Base-by-base conservation (phyloP, 129 eudicot genomes). In the Scalesia atractyloides region DNA sequence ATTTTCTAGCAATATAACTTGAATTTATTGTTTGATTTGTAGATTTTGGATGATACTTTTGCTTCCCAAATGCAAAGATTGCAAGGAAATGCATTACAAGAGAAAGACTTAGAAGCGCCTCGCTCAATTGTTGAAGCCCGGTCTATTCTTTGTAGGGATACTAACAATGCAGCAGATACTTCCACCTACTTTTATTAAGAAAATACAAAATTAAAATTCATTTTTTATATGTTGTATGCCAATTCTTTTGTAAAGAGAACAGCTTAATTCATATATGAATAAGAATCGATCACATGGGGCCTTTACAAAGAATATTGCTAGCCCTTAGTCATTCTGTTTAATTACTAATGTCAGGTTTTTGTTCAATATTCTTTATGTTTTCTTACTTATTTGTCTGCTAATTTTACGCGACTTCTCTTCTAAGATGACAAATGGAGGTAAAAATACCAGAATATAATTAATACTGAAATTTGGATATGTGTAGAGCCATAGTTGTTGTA, bases 41-140 rank as follows among this genome's bases (percentile, higher is more conserved):
- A 92, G 97, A 79, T 92, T 77, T 64, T 92, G 85, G 97, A 92
- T 71, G 97, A 92, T 68, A 86, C 84, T n/a, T 92, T 86, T 79
- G 97, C 96, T 43, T 92, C 97, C 24, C 96, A 92, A 84, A 92
- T 92, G 97, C 97, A 92, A 67, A 78, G 96, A 78, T 75, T 92
- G 73, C 91, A 86, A 76, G 97, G 97, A 63, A 92, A 92, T 64
- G 94, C 97, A 1, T 47, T 92, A 49, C 86, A 86, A 73, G 96
- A 92, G 68, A 92, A 92, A 70, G 94, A 92, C 68, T 46, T 92
- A 3, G 96, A 89, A 75, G 84, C 94, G 20, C 97, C 97, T 50
- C 94, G 94, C 34, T 86, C 97, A 0, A 84, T 92, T 17, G 75
- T 80, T 41, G 97, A 89, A 83, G 97, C 97, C 13, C 83, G 96